phyloP scores from a whole-genome alignment of 2,329 filamentous ascomycete species.

The Penicillium sp. region DNA sequence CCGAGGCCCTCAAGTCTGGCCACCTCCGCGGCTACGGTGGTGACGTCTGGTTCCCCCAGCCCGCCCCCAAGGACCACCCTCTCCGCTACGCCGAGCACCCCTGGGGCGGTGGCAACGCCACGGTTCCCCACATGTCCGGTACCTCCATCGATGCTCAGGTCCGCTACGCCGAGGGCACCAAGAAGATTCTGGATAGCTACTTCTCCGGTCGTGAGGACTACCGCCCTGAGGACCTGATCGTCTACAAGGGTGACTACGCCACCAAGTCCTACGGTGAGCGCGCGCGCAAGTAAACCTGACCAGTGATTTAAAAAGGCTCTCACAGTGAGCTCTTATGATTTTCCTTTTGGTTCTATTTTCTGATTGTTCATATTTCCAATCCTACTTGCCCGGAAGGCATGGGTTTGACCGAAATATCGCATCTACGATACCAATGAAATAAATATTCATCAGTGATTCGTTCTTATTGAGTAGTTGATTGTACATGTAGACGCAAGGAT shows the following conservation, averaged over 20 bases:
- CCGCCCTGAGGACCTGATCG: slow-evolving; percentile 82
- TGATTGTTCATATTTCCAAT: slow-evolving; percentile 17
- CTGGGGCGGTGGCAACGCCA: slow-evolving; percentile 95
- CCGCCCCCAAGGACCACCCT: slow-evolving; percentile 85
- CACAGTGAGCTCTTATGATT: neutral
- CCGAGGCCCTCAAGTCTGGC: slow-evolving; percentile 83
- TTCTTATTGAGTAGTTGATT: neutral
- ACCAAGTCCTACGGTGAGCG: slow-evolving; percentile 83
- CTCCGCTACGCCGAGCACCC: slow-evolving; percentile 91
- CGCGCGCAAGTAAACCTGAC: slow-evolving; percentile 42
- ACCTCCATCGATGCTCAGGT: slow-evolving; percentile 98
- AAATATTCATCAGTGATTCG: slow-evolving; percentile 5
- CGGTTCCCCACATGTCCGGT: slow-evolving; percentile 98
- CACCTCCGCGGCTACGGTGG: slow-evolving; percentile 56
- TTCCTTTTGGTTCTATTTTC: slow-evolving; percentile 4
- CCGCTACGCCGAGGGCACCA: slow-evolving; percentile 80
- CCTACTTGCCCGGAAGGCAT: slow-evolving; percentile 6
- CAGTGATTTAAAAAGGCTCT: neutral
- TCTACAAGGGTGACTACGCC: slow-evolving; percentile 83
- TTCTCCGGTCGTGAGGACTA: slow-evolving; percentile 85
- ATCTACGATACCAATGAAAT: slow-evolving; percentile 27
- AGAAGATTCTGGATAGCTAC: slow-evolving; percentile 88
- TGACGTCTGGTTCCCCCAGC: slow-evolving; percentile 87
- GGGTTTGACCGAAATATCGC: slow-evolving; percentile 15
- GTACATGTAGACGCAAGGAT: neutral